Evolutionary conservation across 2,329 filamentous ascomycete genomes (phyloP).

Genomic region (Botrytis fabae): DNA sequence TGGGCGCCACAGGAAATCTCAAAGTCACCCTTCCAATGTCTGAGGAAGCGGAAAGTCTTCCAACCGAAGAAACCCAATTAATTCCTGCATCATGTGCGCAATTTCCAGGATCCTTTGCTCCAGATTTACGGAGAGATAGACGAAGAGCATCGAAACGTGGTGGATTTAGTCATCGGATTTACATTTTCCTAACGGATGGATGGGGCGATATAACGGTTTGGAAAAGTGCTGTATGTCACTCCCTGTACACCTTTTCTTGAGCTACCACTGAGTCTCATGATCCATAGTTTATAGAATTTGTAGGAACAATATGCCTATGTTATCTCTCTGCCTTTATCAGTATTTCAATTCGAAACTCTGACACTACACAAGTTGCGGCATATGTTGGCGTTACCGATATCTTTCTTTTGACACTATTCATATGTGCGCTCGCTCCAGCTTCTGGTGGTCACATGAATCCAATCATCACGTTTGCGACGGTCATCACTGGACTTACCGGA

Average conservation of each 20-base stretch:
- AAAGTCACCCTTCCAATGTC: neutral
- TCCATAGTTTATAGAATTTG: constrained; percentile 39
- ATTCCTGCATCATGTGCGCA: constrained; percentile 25
- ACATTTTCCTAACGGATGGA: constrained; percentile 25
- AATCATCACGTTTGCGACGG: constrained; percentile 54
- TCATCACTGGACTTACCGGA: constrained; percentile 51
- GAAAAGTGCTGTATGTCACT: constrained; percentile 27
- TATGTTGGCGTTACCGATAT: constrained; percentile 42
- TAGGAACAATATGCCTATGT: constrained; percentile 38
- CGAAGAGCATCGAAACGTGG: constrained; percentile 17
- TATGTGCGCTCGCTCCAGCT: constrained; percentile 50
- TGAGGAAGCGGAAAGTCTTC: neutral
- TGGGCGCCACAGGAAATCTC: neutral
- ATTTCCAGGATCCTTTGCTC: constrained; percentile 31
- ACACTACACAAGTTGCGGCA: constrained; percentile 35
- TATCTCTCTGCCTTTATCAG: constrained; percentile 41
- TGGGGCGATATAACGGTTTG: constrained; percentile 29
- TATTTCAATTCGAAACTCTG: constrained; percentile 39
- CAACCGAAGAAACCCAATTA: neutral
- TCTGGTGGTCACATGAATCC: constrained; percentile 57
- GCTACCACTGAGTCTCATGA: neutral
- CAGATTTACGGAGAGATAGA: constrained; percentile 27
- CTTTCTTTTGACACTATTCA: constrained; percentile 49
- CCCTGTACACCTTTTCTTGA: neutral
- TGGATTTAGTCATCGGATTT: constrained; percentile 16